Evolutionary conservation across 2,329 filamentous ascomycete genomes (phyloP), one percentile per base, ranked within the genome.

Genomic region (Arthrinium phaeospermum): DNA sequence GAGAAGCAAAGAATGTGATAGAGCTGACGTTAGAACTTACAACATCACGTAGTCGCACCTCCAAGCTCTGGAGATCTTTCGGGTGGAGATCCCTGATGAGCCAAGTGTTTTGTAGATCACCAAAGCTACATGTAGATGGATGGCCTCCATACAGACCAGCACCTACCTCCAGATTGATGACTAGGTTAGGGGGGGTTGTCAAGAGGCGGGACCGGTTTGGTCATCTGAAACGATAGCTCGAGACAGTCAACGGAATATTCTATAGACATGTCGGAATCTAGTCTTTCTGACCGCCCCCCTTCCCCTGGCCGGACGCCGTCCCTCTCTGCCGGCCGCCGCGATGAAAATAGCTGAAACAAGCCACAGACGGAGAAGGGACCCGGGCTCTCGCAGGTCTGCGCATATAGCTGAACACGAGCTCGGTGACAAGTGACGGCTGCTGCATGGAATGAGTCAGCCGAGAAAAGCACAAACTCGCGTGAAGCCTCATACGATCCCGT

Each of bases 331-430:
- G 57, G 34, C 34, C 3, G 57, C 30, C 53, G 53, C 57, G 30
- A 64, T 64, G 34, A 14, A 41, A 64, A 64, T 64, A 64, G 34
- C 34, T 64, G 57, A 64, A 64, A 64, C 57, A 64, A 64, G 57
- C 57, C 57, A 64, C 19, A 64, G 10, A n/a, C 49, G 46, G 46
- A 49, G 46, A 37, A 19, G 30, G 57, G 19, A n/a, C 34, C 30
- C 30, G 34, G 57, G 22, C 34, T 41, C 34, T 41, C 34, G 30
- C 57, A 64, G 57, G 57, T 64, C 57, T 41, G 57, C 57, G 57
- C 57, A 41, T 37, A 19, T 34, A 41, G 57, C 57, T 64, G 57
- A 41, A n/a, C 16, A 34, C 37, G 22, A n/a, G 34, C 27, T 34
- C 34, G 53, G 19, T 64, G 19, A 12, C 57, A 37, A 19, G 19